Evolutionary conservation across 2,329 filamentous ascomycete species (phyloP).

Genomic region (Xylogone sp.): DNA sequence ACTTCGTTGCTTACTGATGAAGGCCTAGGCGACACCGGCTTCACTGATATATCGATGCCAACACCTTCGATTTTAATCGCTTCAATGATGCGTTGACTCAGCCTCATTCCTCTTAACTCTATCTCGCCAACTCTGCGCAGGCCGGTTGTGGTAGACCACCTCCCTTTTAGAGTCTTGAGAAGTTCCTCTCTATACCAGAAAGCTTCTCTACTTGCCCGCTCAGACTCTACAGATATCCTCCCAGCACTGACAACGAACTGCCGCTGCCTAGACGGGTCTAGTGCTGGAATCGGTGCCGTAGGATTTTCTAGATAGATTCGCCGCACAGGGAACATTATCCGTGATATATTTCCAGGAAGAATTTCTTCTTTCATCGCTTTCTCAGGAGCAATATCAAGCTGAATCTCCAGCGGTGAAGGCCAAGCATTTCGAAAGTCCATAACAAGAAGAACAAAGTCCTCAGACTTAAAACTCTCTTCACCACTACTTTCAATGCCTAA

Average conservation of each 20-base stretch:
- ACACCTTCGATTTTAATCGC: slow-evolving; percentile 78
- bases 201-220: slow-evolving; percentile 72
- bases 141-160: slow-evolving; percentile 59
- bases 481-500: slow-evolving; percentile 23
- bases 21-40: slow-evolving; percentile 15
- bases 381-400: slow-evolving; percentile 40
- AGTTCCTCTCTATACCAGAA: slow-evolving; percentile 91
- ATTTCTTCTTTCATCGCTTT: slow-evolving; percentile 44
- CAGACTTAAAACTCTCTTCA: slow-evolving; percentile 38
- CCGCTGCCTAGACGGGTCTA: slow-evolving; percentile 79
- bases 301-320: slow-evolving; percentile 74
- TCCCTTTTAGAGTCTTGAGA: slow-evolving; percentile 65
- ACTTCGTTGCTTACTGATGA: slow-evolving; percentile 22
- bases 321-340: slow-evolving; percentile 72
- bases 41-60: slow-evolving; percentile 58
- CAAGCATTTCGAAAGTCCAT: slow-evolving; percentile 87
- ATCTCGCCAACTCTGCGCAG: slow-evolving; percentile 60
- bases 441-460: slow-evolving; percentile 73
- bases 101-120: slow-evolving; percentile 71
- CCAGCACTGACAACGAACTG: slow-evolving; percentile 86
- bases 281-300: slow-evolving; percentile 70
- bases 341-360: slow-evolving; percentile 65
- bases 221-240: slow-evolving; percentile 74
- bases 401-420: slow-evolving; percentile 73
- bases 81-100: slow-evolving; percentile 78